Evolutionary conservation across 352 stramenopile genomes (phyloP).

Genomic region (Aphanomyces cochlioides): DNA sequence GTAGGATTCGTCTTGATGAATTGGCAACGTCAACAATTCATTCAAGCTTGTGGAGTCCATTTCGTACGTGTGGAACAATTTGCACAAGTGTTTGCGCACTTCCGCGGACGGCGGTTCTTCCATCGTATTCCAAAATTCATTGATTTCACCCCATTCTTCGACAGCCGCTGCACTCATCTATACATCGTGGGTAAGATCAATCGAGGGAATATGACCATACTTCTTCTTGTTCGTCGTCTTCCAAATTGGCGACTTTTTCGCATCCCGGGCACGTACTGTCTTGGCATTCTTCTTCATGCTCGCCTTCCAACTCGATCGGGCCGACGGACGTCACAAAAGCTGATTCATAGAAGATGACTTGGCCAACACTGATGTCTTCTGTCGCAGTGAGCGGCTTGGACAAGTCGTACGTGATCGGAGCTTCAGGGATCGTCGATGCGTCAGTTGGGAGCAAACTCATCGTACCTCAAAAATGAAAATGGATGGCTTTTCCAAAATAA

Average conservation of each 20-base stretch:
- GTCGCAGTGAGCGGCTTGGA: neutral
- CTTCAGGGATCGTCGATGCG: neutral
- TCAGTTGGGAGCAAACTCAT: conserved; percentile 11
- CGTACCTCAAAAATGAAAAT: neutral
- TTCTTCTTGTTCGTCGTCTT: conserved; percentile 30
- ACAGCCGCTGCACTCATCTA: neutral
- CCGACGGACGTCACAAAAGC: conserved; percentile 46
- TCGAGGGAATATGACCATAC: conserved; percentile 8
- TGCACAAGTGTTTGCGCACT: conserved; percentile 23
- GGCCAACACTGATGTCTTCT: conserved; percentile 43
- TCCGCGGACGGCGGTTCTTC: neutral
- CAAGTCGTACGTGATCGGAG: conserved; percentile 16
- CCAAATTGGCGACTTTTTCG: neutral
- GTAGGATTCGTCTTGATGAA: conserved; percentile 18
- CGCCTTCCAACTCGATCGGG: neutral
- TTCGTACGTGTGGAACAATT: conserved; percentile 19
- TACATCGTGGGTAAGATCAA: neutral
- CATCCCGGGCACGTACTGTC: conserved; percentile 14
- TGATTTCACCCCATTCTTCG: conserved; percentile 14
- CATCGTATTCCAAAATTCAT: conserved; percentile 6
- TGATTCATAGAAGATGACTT: conserved; percentile 73
- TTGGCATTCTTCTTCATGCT: conserved; percentile 16
- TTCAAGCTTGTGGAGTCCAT: neutral
- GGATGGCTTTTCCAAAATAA: neutral
- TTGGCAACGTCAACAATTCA: neutral